phyloP scores from a whole-genome alignment of 2,329 filamentous ascomycete genomes.

The Colletotrichum sojae region DNA sequence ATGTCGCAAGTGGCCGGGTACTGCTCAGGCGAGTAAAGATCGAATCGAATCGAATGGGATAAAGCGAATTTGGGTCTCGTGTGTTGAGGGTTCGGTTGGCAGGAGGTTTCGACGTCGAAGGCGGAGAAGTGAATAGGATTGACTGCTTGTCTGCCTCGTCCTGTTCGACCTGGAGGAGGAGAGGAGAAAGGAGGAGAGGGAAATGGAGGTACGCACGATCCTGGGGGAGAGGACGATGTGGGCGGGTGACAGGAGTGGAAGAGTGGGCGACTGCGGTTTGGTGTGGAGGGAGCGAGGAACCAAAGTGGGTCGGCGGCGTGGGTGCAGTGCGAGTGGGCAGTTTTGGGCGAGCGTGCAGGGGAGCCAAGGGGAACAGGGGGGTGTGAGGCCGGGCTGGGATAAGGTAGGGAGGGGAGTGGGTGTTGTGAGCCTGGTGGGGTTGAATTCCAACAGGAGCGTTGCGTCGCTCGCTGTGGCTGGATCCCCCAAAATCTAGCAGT shows the following conservation, averaged over 20 bases:
- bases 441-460: constrained; percentile 12
- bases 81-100: not conserved
- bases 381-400: constrained; percentile 23
- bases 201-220: constrained; percentile 35
- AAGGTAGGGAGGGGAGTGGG: constrained; percentile 9
- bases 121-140: constrained; percentile 18
- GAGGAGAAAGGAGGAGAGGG: constrained; percentile 28
- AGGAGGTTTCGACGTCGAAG: not conserved
- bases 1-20: constrained; percentile 23
- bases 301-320: constrained; percentile 25
- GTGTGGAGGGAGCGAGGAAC: constrained; percentile 35
- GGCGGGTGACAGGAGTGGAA: constrained; percentile 24
- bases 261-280: constrained; percentile 16
- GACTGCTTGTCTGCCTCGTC: constrained; percentile 17
- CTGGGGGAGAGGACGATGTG: constrained; percentile 39
- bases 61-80: constrained; percentile 1
- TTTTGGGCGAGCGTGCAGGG: constrained; percentile 32
- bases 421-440: not conserved
- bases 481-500: too few species aligned
- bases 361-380: constrained; percentile 29
- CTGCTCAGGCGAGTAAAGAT: constrained; percentile 12
- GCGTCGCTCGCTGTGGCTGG: constrained; percentile 31
- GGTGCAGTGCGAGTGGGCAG: constrained; percentile 31
- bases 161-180: constrained; percentile 30
- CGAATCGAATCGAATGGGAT: constrained; percentile 8